phyloP scores from a whole-genome alignment of 805 yeast species.

The Nakazawaea wyomingensis region DNA sequence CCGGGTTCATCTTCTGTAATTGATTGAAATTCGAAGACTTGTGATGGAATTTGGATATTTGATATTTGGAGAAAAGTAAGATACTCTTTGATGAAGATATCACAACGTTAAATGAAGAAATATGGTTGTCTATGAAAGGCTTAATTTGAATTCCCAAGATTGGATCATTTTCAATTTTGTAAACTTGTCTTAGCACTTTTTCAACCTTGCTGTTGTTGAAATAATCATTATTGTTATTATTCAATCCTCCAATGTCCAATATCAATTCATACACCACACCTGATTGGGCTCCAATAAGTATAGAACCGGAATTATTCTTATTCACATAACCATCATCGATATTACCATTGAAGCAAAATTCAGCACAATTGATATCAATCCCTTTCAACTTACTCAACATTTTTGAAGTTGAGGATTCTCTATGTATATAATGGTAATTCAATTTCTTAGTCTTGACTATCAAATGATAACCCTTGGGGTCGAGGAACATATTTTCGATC shows the following conservation, averaged over 20 bases:
- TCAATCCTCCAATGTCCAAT: slow-evolving; percentile 29
- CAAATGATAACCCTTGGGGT: slow-evolving; percentile 44
- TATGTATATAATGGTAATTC: slow-evolving; percentile 44
- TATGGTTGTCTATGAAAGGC: not conserved
- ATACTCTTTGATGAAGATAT: not conserved
- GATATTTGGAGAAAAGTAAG: not conserved
- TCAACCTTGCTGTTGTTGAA: slow-evolving; percentile 34
- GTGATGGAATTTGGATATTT: slow-evolving; percentile 8
- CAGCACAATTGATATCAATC: slow-evolving; percentile 37
- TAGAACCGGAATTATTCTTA: slow-evolving; percentile 33
- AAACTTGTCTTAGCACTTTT: slow-evolving; percentile 32
- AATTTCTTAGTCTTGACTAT: slow-evolving; percentile 40
- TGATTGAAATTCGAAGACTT: slow-evolving; percentile 13
- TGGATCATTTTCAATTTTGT: slow-evolving; percentile 3
- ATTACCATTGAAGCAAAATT: slow-evolving; percentile 21
- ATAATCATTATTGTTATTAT: slow-evolving; percentile 39
- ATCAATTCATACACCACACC: slow-evolving; percentile 45
- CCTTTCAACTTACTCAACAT: slow-evolving; percentile 43
- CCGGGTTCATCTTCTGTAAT: slow-evolving; percentile 3
- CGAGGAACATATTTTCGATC: slow-evolving; percentile 37
- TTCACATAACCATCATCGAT: slow-evolving; percentile 19
- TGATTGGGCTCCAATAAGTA: slow-evolving; percentile 42
- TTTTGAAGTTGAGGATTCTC: slow-evolving; percentile 34
- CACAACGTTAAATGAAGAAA: slow-evolving; percentile 5
- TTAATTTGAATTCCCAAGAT: slow-evolving; percentile 5